Conservation (phyloP, 305 asterid genomes). For the Salvia sclarea region DNA sequence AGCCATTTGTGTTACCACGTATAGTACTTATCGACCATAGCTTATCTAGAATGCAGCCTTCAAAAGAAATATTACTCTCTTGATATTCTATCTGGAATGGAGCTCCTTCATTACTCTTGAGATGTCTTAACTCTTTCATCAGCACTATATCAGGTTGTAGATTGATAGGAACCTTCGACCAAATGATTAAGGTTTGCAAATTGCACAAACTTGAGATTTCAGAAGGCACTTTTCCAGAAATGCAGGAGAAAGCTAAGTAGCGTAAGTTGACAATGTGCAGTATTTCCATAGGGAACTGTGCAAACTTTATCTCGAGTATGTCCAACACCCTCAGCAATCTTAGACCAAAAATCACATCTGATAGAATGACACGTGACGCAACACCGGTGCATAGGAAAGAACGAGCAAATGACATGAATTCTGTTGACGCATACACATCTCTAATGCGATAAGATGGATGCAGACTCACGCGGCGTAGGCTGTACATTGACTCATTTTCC, state of each 20-base stretch:
- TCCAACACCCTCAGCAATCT: constrained; percentile 28
- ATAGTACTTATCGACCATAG: neutral
- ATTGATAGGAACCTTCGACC: no score
- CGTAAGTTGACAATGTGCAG: no score
- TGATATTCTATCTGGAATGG: no score
- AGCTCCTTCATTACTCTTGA: neutral
- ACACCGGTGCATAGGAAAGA: constrained; percentile 20
- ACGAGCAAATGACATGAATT: constrained; percentile 27
- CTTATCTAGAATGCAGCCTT: no score
- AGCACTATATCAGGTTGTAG: neutral
- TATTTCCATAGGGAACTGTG: constrained; percentile 11
- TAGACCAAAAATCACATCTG: neutral
- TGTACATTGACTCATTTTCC: neutral
- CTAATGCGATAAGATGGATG: neutral
- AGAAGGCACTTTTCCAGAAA: neutral
- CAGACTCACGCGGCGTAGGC: constrained; percentile 16
- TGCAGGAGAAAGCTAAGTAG: no score
- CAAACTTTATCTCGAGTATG: neutral
- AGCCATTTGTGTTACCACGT: no score
- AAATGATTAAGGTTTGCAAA: no score
- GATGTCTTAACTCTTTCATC: constrained; percentile 23
- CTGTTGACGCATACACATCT: neutral
- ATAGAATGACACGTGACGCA: neutral
- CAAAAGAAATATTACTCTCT: no score
- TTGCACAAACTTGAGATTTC: no score